Evolutionary conservation across 441 rosid species (phyloP).

Genomic region (Mallotus japonicus): DNA sequence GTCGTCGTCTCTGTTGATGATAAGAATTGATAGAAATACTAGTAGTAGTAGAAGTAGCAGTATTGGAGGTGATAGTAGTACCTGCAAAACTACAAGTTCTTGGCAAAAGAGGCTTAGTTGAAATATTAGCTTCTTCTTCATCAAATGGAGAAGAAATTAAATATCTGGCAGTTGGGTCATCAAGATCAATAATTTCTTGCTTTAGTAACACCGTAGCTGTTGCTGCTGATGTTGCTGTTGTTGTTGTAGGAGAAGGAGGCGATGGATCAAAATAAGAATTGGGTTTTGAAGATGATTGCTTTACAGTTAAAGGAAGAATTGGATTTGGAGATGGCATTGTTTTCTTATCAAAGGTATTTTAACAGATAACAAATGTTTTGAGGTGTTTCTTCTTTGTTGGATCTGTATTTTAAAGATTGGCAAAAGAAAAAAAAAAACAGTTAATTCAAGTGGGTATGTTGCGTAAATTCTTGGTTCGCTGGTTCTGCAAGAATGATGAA

Average conservation of each 20-base stretch:
- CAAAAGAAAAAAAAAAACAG: not conserved
- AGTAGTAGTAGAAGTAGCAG: constrained; percentile 11
- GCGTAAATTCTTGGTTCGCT: not conserved
- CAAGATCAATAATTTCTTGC: constrained; percentile 29
- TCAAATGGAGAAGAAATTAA: constrained; percentile 21
- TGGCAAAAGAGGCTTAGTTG: constrained; percentile 48
- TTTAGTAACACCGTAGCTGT: not conserved
- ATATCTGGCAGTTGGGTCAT: constrained; percentile 43
- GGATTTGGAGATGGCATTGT: constrained; percentile 21
- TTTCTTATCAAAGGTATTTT: too few relatives aligned
- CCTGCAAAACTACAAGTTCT: constrained; percentile 49
- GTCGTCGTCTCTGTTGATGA: constrained; percentile 58
- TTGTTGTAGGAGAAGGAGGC: not conserved
- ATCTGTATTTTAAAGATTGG: too few relatives aligned
- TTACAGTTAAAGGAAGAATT: constrained; percentile 16
- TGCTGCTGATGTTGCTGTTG: too few relatives aligned
- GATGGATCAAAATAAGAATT: constrained; percentile 5
- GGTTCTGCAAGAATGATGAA: not conserved
- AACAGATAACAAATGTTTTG: too few relatives aligned
- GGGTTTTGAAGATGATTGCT: constrained; percentile 3
- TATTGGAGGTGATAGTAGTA: not conserved
- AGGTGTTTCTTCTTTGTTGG: not conserved
- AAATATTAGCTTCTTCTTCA: constrained; percentile 30
- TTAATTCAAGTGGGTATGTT: not conserved
- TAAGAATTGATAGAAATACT: constrained; percentile 8